Evolutionary conservation across 345 rosid genomes (phyloP), one percentile per base, ranked within the genome.

Genomic region (Rubroshorea leprosula): DNA sequence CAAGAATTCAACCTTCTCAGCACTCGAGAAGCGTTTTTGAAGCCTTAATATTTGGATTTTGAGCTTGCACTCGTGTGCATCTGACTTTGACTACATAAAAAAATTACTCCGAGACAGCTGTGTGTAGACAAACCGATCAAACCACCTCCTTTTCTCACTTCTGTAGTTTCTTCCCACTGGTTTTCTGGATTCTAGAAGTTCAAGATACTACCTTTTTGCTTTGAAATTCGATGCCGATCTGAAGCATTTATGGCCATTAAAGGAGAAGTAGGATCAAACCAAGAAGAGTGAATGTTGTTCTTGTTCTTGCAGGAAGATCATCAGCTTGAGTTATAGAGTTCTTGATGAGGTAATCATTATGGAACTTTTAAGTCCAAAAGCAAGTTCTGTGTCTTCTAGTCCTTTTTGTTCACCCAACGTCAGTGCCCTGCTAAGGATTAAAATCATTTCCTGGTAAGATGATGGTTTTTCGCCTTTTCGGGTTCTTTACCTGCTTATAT

Each of bases 351-450:
- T 25, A 20, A 25, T 63, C 38, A 29, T 29, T 19, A 72, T 79
- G 94, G 82, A 84, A 57, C 51, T 57, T 62, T 73, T 73, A 20
- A 74, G 79, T 69, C 61, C 85, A 0, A 86, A 74, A 69, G 85
- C 68, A 55, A 71, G 68, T 50, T 81, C 86, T 2, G 64, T 70
- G 18, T 67, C 80, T 26, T 75, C 85, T 5, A 83, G 84, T 66
- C 87, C 87, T 38, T 76, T 76, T 74, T 63, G 78, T 68, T 83
- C 83, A 6, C 83, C 87, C 7, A 78, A 70, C 63, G 49, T 83
- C 27, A 57, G 69, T 20, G 72, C 76, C 61, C 70, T 78, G 55
- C 78, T 82, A 16, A 80, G 78, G 72, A 81, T 78, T 68, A 81
- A 66, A 76, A 67, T 79, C 67, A 70, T 51, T 61, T 39, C 35